Conservation (phyloP, 192 early-diverging fungal species). For the Dissophora ornata region DNA sequence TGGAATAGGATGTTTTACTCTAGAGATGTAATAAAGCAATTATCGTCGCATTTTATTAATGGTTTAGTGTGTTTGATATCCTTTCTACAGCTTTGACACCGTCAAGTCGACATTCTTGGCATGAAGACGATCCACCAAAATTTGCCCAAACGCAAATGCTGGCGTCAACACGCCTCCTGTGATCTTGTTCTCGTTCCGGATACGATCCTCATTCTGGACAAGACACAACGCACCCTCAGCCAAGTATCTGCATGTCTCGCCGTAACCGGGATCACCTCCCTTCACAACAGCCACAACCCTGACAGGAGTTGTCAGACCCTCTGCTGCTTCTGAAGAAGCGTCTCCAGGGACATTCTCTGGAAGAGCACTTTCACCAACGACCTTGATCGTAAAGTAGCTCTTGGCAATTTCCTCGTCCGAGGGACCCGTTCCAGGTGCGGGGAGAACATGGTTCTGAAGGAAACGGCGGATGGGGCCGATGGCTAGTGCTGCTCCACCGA, state of each 20-base stretch:
- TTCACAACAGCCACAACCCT: conserved; percentile 22
- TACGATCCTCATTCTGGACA: conserved; percentile 64
- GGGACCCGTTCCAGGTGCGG: conserved; percentile 78
- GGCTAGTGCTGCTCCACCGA: conserved; percentile 34
- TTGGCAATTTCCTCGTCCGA: conserved; percentile 63
- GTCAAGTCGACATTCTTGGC: conserved; percentile 61
- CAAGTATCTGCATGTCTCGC: conserved; percentile 82
- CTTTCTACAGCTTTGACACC: conserved; percentile 30
- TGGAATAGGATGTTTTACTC: too few relatives aligned
- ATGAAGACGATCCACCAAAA: conserved; percentile 72
- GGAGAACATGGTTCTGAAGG: conserved; percentile 58
- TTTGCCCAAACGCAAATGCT: conserved; percentile 81
- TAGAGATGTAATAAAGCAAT: too few relatives aligned
- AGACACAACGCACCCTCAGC: conserved; percentile 83
- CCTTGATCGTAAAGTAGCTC: conserved; percentile 60
- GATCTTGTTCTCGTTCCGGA: conserved; percentile 57
- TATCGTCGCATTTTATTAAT: too few relatives aligned
- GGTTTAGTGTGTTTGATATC: too few relatives aligned
- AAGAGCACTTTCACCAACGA: conserved; percentile 60
- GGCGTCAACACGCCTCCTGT: conserved; percentile 85
- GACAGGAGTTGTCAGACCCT: conserved; percentile 8
- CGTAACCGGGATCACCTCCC: conserved; percentile 84
- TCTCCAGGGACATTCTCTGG: conserved; percentile 58
- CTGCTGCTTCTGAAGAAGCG: not conserved
- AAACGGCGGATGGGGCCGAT: conserved; percentile 52